Base-by-base conservation (phyloP, 805 yeast species). In the Teunomyces gatunensis region DNA sequence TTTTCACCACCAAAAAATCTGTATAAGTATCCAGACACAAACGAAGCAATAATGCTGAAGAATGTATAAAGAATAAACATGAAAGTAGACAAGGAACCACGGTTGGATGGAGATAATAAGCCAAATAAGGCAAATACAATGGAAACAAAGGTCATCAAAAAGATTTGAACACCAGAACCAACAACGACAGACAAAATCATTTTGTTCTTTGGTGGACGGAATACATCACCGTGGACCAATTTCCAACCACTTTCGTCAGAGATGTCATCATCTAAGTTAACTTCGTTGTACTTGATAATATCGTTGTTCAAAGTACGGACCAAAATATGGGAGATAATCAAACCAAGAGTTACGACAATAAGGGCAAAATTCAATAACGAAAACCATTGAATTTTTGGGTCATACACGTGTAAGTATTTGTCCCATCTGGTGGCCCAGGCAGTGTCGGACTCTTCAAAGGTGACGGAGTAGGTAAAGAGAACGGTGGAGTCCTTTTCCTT, bases 361-460 rank as follows among this genome's bases (percentile, higher is more conserved):
- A 91, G 65, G 3, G 96, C 83, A 53, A 95, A 89, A 69, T 90
- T 90, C 55, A 90, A 71, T 57, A 94, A 79, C 1, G 97, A 89
- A 59, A 90, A 88, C 97, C 98, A 92, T 71, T 94, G 97, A 57
- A 94, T 87, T 62, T 86, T 85, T 48, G 97, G 95, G 62, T 89
- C 96, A 64, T 84, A 87, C 20, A 87, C 94, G 58, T 89, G 95
- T 59, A 94, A 75, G 64, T 94, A 94, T 67, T 89, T 89, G 67
- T 94, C 99, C 99, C 99, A 94, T 71, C 99, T 84, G 2, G 98
- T 92, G 29, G 97, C 98, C 98, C 98, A 94, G 3, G 83, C 81
- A 2, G 94, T 87, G 5, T 73, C 75, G 6, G 92, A 85, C 46
- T 78, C 79, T 17, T 69, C 64, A 76, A 92, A 94, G 30, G 64